These are phyloP conservation scores for Hymenoscyphus occultus DNA, from an alignment of 2,329 filamentous ascomycete species.

Conservation along the genomic window DNA sequence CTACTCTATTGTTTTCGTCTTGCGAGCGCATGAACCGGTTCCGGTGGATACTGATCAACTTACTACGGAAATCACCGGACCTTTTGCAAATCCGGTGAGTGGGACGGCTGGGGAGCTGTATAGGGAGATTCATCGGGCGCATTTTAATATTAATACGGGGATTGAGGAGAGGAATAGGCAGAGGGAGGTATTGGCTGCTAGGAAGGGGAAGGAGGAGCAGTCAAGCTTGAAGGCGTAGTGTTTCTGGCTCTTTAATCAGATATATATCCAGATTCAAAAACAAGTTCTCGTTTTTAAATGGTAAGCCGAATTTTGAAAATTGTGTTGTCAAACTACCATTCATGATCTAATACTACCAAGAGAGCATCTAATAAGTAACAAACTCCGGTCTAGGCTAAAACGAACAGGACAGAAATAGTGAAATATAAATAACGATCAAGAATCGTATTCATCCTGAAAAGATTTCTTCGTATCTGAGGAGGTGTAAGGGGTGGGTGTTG, in stretches of 20 bases:
- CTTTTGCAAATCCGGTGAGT: conserved; percentile 21
- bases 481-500: too few relatives aligned
- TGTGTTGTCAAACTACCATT: too few relatives aligned
- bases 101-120: conserved; percentile 24
- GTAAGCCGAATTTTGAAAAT: too few relatives aligned
- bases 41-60: conserved; percentile 27
- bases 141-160: conserved; percentile 30
- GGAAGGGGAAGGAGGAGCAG: conserved; percentile 4
- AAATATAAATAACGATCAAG: too few relatives aligned
- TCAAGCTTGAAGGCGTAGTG: background rate
- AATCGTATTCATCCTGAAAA: too few relatives aligned
- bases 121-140: conserved; percentile 19
- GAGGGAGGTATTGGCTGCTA: conserved; percentile 19
- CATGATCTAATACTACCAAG: too few relatives aligned
- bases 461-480: too few relatives aligned
- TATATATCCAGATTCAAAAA: too few relatives aligned
- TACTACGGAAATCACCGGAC: conserved; percentile 28
- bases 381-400: too few relatives aligned
- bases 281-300: too few relatives aligned
- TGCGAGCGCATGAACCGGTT: conserved; percentile 27
- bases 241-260: background rate
- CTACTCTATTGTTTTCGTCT: conserved; percentile 32
- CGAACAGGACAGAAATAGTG: too few relatives aligned
- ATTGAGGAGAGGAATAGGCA: conserved; percentile 26
- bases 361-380: too few relatives aligned